Conservation (phyloP, 805 yeast genomes). For the Hanseniaspora clermontiae region DNA sequence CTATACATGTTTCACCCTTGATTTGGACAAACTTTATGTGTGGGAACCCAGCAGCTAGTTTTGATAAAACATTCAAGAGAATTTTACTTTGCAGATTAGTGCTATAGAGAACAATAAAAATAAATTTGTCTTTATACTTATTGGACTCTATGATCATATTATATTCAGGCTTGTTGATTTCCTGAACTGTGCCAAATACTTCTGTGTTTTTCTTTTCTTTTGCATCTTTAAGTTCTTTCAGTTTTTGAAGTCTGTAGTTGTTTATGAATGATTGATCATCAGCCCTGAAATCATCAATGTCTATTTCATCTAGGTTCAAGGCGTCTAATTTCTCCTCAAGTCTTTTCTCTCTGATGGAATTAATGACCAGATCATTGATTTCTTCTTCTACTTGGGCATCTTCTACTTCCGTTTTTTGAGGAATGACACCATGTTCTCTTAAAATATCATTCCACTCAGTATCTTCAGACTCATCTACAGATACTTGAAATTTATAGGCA, state of each 20-base stretch:
- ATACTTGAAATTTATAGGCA: conserved; percentile 59
- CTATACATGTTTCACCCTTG: conserved; percentile 81
- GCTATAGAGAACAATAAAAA: conserved; percentile 63
- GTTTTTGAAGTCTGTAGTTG: conserved; percentile 60
- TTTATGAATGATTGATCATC: conserved; percentile 85
- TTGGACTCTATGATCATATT: conserved; percentile 77
- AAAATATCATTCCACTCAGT: conserved; percentile 98
- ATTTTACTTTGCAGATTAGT: conserved; percentile 63
- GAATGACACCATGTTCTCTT: conserved; percentile 80
- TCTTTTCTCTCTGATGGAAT: conserved; percentile 61
- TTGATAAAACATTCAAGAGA: conserved; percentile 43
- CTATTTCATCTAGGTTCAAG: conserved; percentile 80
- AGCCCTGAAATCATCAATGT: conserved; percentile 66
- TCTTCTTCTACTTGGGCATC: conserved; percentile 79
- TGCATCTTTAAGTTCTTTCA: conserved; percentile 57
- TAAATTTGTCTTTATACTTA: conserved; percentile 26
- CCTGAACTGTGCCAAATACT: conserved; percentile 61
- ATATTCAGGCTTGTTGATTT: conserved; percentile 80
- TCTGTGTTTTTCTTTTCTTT: conserved; percentile 33
- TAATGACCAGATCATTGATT: conserved; percentile 63
- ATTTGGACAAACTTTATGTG: conserved; percentile 89
- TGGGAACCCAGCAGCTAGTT: conserved; percentile 52
- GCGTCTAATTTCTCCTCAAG: conserved; percentile 44
- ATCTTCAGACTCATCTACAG: conserved; percentile 90
- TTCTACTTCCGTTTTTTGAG: conserved; percentile 82